These are phyloP conservation scores for Thuja plicata DNA, from an alignment of 83 land plant species.

Conservation along the genomic window DNA sequence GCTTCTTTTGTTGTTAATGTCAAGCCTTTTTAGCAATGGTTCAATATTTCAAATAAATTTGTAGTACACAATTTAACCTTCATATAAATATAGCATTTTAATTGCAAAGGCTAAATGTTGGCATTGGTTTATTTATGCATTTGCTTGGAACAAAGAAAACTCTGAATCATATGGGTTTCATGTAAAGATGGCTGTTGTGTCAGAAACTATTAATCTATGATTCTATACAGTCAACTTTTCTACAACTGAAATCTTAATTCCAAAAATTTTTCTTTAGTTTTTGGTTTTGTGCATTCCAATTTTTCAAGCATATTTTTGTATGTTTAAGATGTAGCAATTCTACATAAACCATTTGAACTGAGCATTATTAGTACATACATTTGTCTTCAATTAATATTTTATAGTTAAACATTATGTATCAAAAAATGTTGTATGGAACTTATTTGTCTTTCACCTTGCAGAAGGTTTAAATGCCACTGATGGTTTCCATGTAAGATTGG, in stretches of 20 bases:
- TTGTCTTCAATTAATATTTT: no score
- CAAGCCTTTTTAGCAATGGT: neutral
- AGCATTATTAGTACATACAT: no score
- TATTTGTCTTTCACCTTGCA: neutral
- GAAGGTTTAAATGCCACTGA: neutral
- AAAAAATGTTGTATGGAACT: neutral
- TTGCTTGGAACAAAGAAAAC: no score
- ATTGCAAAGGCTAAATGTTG: no score
- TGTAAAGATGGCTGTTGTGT: no score
- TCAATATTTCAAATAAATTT: no score
- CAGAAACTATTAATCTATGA: no score
- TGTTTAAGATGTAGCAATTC: neutral
- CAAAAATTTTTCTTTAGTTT: neutral
- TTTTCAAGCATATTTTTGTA: neutral
- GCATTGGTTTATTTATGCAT: neutral
- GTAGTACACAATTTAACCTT: neutral
- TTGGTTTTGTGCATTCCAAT: no score
- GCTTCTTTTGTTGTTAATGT: neutral
- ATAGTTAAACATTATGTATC: no score
- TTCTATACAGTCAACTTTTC: neutral
- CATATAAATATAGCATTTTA: no score
- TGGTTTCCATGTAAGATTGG: slow-evolving; percentile 3
- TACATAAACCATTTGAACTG: neutral
- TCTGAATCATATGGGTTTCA: neutral
- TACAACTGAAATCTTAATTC: neutral